Base-by-base conservation (phyloP, 2,329 filamentous ascomycete genomes). In the Byssochlamys sp. region DNA sequence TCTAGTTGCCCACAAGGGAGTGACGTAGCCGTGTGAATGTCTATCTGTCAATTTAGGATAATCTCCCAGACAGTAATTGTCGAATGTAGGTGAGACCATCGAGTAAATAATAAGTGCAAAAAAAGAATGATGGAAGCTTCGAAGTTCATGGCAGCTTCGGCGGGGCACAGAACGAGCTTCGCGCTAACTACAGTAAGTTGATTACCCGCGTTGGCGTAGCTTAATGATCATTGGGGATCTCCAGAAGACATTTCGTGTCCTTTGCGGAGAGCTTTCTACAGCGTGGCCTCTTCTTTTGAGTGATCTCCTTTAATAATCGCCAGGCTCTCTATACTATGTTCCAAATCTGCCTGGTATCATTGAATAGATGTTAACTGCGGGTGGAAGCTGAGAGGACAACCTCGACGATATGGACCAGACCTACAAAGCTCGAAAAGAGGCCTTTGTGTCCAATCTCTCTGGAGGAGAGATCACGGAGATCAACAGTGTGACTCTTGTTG, bases 351-450 rank as follows among this genome's bases (percentile, higher is more conserved):
- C 6, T 52, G 50, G 50, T 10, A 27, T 3, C 28, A 27, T 52
- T 14, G 50, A 27, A 52, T 11, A 31, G 50, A 52, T 19, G 39
- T 19, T n/a, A 45, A n/a, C 35, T 14, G 35, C 5, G 29, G 35
- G 12, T 4, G 35, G 35, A 2, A 45, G 19, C n/a, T 27, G 45
- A 45, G 29, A 39, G 53, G 9, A 54, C 26, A 26, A 39, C 35
- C 33, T 33, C 31, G 24, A 56, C 39, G 67, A 54, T 7, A 74
- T 73, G 73, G 70, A 72, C 50, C 63, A 69, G 55, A 86, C 81
- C 74, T 96, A 96, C 79, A 99, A 96, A 77, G 84, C 88, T 67
- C 81, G 88, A 65, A 99, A 99, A 78, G 91, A 95, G 79, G 90
- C 90, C 69, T 96, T 96, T 72, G 94, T 99, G 68, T 96, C 92